Evolutionary conservation across 176 grass and related monocot genomes (phyloP), one percentile per base, ranked within the genome.

Genomic region (Carex cristatella): DNA sequence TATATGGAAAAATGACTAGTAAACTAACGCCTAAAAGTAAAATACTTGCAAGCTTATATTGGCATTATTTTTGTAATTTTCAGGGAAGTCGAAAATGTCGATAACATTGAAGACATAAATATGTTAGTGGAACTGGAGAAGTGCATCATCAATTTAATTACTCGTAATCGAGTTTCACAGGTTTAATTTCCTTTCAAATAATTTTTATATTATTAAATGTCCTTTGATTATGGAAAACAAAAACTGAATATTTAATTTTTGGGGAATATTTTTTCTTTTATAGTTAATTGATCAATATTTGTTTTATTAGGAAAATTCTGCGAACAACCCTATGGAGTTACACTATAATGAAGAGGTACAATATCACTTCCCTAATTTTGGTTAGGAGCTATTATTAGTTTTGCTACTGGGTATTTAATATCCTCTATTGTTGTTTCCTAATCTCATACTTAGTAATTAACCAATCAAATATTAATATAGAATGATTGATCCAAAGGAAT

Each of bases 31-130:
- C 37, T 23, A 23, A 23, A 23, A 23, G 23, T 23, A 23, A 23
- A 23, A 23, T 23, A 23, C 23, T 23, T 23, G 23, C 23, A 23
- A 51, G 71, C 54, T 35, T 35, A 35, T 35, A 35, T 71, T 76
- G 48, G 5, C 23, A 15, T 35, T 10, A 2, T 56, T 33, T 23
- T 9, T 40, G 4, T 55, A 14, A 16, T 35, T 57, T 78, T 78
- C 14, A 78, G 74, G 23, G 74, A 78, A 78, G 51, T 78, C 13
- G 74, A 56, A 28, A 78, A 78, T 56, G 57, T 78, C 18, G 74
- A 78, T 35, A 78, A 78, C 5, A 78, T 57, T 12, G 74, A 78
- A 56, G 74, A 78, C 53, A 57, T 78, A 33, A 57, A 57, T 57
- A 28, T 57, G 27, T 7, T 57, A 57, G 16, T 57, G 49, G 13